Evolutionary conservation across 2,329 filamentous ascomycete genomes (phyloP), one percentile per base, ranked within the genome.

Genomic region (Apiospora koreana): DNA sequence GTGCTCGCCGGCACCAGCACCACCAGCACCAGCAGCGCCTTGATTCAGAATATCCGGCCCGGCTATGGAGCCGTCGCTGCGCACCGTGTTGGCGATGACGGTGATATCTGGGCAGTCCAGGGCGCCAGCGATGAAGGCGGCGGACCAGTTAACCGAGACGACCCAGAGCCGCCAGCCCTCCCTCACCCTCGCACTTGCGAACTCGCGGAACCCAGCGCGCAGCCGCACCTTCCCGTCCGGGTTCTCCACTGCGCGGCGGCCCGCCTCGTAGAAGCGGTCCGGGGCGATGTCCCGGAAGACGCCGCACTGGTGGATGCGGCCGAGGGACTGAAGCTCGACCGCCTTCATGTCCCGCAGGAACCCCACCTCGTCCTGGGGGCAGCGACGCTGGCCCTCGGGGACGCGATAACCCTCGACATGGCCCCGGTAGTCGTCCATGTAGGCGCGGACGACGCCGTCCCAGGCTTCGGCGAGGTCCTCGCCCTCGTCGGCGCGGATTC

Each of bases 141-240:
- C 72, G 10, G 85, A 86, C 85, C 85, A 87, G 73, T 87, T 88
- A 50, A 88, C 84, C 5, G 86, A 87, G 35, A 88, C 77, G 21
- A 88, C 76, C 58, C 80, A 81, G 35, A 85, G 78, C 0, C 74
- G 73, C 81, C 83, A 85, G 3, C 79, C 79, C 14, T 76, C 77
- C 0, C 14, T 48, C 9, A 66, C 6, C 12, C 72, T 48, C 16
- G 65, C 41, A 28, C 69, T 68, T 25, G 79, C 73, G 65, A 81
- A 80, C 21, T 80, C 77, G 1, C 65, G 48, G 66, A 87, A 85
- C 0, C 86, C 86, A 0, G 77, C 74, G 12, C 83, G 75, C 1
- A 86, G 73, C 42, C 10, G n/a, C 25, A 69, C 68, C 12, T 86
- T 77, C 3, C 73, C 73, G 0, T 81, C 81, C 5, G 35, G 35